These are phyloP conservation scores for Ustilago cynodontis DNA, from an alignment of 1,284 basidiomycete genomes.

Conservation along the genomic window DNA sequence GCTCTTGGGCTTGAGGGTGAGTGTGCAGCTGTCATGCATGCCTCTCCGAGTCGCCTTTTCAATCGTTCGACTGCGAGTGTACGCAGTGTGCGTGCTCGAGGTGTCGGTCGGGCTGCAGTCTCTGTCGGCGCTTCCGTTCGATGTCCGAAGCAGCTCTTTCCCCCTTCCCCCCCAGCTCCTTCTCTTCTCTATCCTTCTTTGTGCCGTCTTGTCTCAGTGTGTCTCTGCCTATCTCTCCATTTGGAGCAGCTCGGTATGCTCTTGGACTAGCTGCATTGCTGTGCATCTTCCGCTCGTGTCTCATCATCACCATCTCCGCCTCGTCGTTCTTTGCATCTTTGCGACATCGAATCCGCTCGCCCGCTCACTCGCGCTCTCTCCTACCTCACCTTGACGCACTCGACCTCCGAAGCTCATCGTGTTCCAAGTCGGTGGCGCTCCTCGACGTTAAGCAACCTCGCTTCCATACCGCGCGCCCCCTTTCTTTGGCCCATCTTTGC, in stretches of 20 bases:
- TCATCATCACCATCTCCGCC: slow-evolving; percentile 23
- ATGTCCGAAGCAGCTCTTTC: slow-evolving; percentile 9
- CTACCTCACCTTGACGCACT: neutral
- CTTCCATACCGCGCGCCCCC: slow-evolving; percentile 18
- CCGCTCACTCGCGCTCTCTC: slow-evolving; percentile 4
- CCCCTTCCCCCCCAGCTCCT: too few relatives aligned
- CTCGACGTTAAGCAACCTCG: slow-evolving; percentile 10
- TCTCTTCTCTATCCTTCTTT: neutral
- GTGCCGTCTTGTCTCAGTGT: neutral
- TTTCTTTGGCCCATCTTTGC: neutral
- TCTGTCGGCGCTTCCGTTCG: slow-evolving; percentile 9
- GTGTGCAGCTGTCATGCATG: slow-evolving; percentile 8
- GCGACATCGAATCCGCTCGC: slow-evolving; percentile 1
- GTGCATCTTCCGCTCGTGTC: slow-evolving; percentile 12
- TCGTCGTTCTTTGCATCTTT: slow-evolving; percentile 47
- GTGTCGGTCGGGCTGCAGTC: slow-evolving; percentile 10
- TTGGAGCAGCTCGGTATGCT: slow-evolving; percentile 15
- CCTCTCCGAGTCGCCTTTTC: slow-evolving; percentile 16
- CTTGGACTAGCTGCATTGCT: neutral
- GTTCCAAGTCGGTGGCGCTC: slow-evolving; percentile 9
- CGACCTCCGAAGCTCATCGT: slow-evolving; percentile 10
- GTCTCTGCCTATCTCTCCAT: neutral
- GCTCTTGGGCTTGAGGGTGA: neutral
- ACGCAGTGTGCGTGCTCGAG: slow-evolving; percentile 3
- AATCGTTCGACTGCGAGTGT: neutral